These are phyloP conservation scores for Pyracantha coccinea DNA, from an alignment of 331 rosid species.

Conservation along the genomic window DNA sequence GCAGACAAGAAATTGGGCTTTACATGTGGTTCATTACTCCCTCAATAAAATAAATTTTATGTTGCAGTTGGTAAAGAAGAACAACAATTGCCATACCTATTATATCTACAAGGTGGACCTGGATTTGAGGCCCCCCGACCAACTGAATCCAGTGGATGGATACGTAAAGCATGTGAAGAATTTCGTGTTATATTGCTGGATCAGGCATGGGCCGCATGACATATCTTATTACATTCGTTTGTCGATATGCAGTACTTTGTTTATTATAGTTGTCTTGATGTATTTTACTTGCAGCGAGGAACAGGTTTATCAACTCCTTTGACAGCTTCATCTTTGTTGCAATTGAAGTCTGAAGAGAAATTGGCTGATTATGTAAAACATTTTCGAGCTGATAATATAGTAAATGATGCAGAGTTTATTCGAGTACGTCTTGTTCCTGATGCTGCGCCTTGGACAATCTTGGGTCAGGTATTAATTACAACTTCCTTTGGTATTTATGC, in stretches of 20 bases:
- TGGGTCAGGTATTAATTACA: constrained; percentile 76
- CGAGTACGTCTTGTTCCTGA: constrained; percentile 78
- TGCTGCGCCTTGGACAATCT: constrained; percentile 76
- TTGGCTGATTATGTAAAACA: constrained; percentile 58
- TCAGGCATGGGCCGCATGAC: constrained; percentile 46
- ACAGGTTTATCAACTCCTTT: constrained; percentile 94
- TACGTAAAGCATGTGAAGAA: constrained; percentile 75
- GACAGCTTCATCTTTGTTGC: constrained; percentile 82
- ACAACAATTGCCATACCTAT: constrained; percentile 59
- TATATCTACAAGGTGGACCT: constrained; percentile 96
- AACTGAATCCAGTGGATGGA: constrained; percentile 87
- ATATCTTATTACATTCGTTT: not conserved
- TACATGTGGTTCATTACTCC: not conserved
- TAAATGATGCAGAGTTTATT: constrained; percentile 86
- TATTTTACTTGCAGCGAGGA: constrained; percentile 70
- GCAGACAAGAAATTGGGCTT: not conserved
- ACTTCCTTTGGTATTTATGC: constrained; percentile 9
- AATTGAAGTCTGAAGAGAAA: constrained; percentile 59
- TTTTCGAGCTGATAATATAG: constrained; percentile 92
- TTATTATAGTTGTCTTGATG: constrained; percentile 12
- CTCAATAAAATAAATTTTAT: constrained; percentile 9
- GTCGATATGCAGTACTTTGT: not conserved
- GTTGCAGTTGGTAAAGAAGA: constrained; percentile 82
- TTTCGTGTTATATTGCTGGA: constrained; percentile 86
- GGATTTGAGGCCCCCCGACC: constrained; percentile 82